Evolutionary conservation across 805 yeast genomes (phyloP).

Genomic region (Yamadazyma endophytica): DNA sequence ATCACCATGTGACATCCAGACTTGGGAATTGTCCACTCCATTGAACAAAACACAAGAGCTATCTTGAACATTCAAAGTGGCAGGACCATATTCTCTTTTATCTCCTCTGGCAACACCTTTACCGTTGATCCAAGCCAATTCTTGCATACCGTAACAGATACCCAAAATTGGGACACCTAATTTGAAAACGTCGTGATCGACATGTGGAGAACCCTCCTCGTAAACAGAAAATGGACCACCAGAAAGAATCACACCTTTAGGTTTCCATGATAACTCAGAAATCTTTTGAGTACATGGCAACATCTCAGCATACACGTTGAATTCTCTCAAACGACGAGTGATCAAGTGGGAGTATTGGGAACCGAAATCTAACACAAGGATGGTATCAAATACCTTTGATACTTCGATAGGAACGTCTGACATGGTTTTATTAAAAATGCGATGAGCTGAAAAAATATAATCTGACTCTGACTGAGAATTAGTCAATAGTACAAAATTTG

Average conservation of each 20-base stretch:
- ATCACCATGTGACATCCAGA: constrained; percentile 99
- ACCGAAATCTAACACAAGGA: constrained; percentile 94
- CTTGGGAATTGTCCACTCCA: constrained; percentile 90
- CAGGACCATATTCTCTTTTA: constrained; percentile 98
- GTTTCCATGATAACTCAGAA: constrained; percentile 86
- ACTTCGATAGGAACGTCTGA: constrained; percentile 55
- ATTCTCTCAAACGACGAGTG: constrained; percentile 95
- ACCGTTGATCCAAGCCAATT: constrained; percentile 96
- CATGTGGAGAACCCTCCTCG: constrained; percentile 94
- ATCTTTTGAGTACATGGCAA: constrained; percentile 98
- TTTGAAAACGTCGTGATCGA: constrained; percentile 88
- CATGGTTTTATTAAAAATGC: constrained; percentile 3
- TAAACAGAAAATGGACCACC: constrained; percentile 99
- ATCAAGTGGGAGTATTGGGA: constrained; percentile 97
- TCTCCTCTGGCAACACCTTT: constrained; percentile 93
- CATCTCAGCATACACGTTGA: constrained; percentile 98
- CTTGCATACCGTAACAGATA: constrained; percentile 99
- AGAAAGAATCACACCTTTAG: constrained; percentile 91
- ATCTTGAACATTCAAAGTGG: constrained; percentile 76
- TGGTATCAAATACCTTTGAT: constrained; percentile 89
- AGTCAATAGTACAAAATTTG: neutral
- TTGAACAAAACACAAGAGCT: constrained; percentile 65
- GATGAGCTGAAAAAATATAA: constrained; percentile 2
- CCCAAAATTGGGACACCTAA: constrained; percentile 93
- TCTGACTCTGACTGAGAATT: neutral